phyloP scores from a whole-genome alignment of 192 early-diverging fungal species.

The Backusella westeae region DNA sequence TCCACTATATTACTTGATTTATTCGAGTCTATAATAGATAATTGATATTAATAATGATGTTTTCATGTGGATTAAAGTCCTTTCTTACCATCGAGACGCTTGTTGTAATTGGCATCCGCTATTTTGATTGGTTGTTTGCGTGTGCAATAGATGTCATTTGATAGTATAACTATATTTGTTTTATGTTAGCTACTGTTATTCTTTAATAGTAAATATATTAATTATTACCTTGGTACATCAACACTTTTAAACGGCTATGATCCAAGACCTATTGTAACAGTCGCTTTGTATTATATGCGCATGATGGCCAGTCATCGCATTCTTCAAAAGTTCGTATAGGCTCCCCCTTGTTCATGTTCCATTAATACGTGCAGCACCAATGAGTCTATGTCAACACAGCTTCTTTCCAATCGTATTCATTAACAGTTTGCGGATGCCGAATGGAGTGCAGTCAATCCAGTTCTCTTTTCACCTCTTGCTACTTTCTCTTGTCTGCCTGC shows the following conservation, averaged over 20 bases:
- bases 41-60: too few relatives aligned
- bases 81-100: conserved; percentile 22
- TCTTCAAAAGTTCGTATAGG: too few relatives aligned
- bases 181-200: neutral
- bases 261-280: too few relatives aligned
- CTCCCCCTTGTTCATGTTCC: conserved; percentile 30
- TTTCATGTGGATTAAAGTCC: neutral
- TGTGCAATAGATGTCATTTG: conserved; percentile 42
- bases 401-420: conserved; percentile 57
- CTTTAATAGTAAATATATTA: neutral
- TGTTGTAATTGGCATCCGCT: too few relatives aligned
- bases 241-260: conserved; percentile 58
- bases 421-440: conserved; percentile 56
- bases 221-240: conserved; percentile 56
- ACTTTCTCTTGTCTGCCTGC: neutral
- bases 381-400: neutral
- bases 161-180: conserved; percentile 36
- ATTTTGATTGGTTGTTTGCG: conserved; percentile 31
- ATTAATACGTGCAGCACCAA: conserved; percentile 47
- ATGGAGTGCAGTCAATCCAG: conserved; percentile 55
- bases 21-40: too few relatives aligned
- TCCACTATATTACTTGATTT: too few relatives aligned
- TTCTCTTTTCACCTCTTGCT: conserved; percentile 38
- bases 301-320: too few relatives aligned
- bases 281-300: too few relatives aligned